Base-by-base conservation (phyloP, 2,329 filamentous ascomycete genomes). In the Penicillium sp. region DNA sequence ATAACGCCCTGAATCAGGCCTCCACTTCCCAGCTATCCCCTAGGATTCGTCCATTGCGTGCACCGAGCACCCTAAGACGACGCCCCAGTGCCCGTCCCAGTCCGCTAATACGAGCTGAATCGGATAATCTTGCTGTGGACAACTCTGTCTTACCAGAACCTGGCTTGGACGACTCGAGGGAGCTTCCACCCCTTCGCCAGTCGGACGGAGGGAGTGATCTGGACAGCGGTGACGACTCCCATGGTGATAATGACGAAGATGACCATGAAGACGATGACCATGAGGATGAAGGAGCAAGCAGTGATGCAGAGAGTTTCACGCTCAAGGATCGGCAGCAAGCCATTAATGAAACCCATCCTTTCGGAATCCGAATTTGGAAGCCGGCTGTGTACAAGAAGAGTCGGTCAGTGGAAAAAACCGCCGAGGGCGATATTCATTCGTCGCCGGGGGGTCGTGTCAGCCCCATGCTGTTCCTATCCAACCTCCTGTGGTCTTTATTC, bases 311-410 rank as follows among this genome's bases (percentile, higher is more conserved):
- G 76, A 97, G 93, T 77, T 99, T 99, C 72, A 99, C 94, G 0
- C 83, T 99, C 66, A 96, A 95, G 73, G 94, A 99, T 73, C 86
- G 94, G 53, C 94, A 99, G 75, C 87, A 96, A 72, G 94, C 94
- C 62, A 99, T 99, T 80, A 99, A 99, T 76, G 89, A 96, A 73
- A 99, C 94, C 0, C 94, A 99, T 80, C 94, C 94, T 0, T 99
- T 99, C 67, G 94, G 94, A 80, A 97, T 99, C 71, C 87, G 95
- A 72, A 90, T 99, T 60, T 99, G 94, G 94, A 99, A 99, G 75
- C 94, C 94, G 42, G 95, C 94, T 1, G 75, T 99, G 60, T 99
- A 99, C 82, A 99, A 99, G 77, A 99, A 99, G 75, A 88, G 89
- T 66, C 87, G 94, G 54, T 99, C 94, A 1, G 95, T 99, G 35